Percentiles rank a stretch among this genome's conserved stretches.
phyloP scores from a whole-genome alignment of 495 filamentous ascomycete species.

The Collariella sp. region DNA sequence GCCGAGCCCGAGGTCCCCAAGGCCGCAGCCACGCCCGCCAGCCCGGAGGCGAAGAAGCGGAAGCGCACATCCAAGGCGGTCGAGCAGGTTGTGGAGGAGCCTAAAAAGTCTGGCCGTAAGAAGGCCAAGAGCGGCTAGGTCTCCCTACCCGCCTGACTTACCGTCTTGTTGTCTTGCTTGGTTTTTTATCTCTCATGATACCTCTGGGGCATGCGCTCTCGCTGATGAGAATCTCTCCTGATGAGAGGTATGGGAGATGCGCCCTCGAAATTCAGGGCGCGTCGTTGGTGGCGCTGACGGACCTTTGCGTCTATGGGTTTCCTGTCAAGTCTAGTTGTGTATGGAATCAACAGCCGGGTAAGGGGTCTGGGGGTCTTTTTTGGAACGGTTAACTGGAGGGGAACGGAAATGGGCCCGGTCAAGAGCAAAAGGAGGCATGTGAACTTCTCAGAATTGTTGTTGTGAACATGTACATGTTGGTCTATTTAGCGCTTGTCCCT shows the following conservation, averaged over 20 bases:
- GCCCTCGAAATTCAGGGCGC: neutral
- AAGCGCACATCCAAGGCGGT: constrained; percentile 46
- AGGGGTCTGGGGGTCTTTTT: neutral
- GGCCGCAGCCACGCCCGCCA: constrained; percentile 43
- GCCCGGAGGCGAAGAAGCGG: constrained; percentile 56
- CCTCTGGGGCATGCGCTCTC: constrained; percentile 15
- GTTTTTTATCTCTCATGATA: constrained; percentile 23
- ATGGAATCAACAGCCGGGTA: constrained; percentile 1
- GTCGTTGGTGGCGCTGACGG: neutral
- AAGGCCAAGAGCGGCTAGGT: constrained; percentile 36
- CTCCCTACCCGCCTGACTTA: constrained; percentile 6
- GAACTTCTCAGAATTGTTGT: neutral
- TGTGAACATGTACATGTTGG: neutral
- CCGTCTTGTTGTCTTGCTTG: constrained; percentile 4
- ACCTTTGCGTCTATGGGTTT: neutral
- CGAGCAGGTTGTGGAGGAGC: constrained; percentile 36
- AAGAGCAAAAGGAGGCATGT: neutral
- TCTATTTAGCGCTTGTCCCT: constrained; percentile 2
- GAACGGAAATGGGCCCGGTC: too few relatives aligned
- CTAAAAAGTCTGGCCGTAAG: constrained; percentile 47
- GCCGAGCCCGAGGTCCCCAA: constrained; percentile 45
- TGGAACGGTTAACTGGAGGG: neutral
- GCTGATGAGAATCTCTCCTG: constrained; percentile 12
- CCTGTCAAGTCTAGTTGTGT: neutral
- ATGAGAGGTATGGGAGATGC: neutral